phyloP scores from a whole-genome alignment of 2,329 filamentous ascomycete genomes.

The Botrytis medusae region DNA sequence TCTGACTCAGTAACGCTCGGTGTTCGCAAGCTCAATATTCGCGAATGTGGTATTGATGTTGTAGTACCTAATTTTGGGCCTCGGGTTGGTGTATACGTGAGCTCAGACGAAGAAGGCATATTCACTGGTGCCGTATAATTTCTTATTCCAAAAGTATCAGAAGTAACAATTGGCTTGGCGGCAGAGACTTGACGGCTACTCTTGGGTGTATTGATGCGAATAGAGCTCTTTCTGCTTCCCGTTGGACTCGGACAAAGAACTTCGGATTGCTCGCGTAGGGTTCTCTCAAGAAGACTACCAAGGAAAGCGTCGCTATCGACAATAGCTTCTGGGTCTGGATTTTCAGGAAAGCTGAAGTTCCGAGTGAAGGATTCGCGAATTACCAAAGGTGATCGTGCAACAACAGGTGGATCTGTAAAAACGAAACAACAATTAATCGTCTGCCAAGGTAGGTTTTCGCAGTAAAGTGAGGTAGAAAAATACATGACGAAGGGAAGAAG shows the following conservation, averaged over 20 bases:
- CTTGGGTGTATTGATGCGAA: conserved; percentile 9
- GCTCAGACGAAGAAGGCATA: neutral
- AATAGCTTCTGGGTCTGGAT: neutral
- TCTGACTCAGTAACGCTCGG: neutral
- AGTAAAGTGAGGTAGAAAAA: neutral
- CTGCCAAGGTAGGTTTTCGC: neutral
- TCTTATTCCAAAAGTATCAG: neutral
- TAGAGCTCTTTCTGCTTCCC: conserved; percentile 13
- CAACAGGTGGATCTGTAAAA: conserved; percentile 3
- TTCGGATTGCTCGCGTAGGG: conserved; percentile 32
- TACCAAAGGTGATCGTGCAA: neutral
- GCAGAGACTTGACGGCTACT: conserved; percentile 6
- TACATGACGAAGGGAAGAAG: neutral
- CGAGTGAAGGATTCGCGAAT: conserved; percentile 11
- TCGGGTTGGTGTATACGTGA: conserved; percentile 9
- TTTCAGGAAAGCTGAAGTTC: conserved; percentile 8
- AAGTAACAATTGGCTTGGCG: neutral
- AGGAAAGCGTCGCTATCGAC: conserved; percentile 25
- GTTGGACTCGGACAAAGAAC: conserved; percentile 27
- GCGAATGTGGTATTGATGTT: conserved; percentile 8
- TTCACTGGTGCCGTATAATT: neutral
- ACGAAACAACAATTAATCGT: neutral
- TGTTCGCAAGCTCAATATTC: conserved; percentile 14
- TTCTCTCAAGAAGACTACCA: conserved; percentile 32
- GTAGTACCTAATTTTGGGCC: conserved; percentile 6